phyloP scores from a whole-genome alignment of 2,329 filamentous ascomycete species.

The Acrocalymma vagum region DNA sequence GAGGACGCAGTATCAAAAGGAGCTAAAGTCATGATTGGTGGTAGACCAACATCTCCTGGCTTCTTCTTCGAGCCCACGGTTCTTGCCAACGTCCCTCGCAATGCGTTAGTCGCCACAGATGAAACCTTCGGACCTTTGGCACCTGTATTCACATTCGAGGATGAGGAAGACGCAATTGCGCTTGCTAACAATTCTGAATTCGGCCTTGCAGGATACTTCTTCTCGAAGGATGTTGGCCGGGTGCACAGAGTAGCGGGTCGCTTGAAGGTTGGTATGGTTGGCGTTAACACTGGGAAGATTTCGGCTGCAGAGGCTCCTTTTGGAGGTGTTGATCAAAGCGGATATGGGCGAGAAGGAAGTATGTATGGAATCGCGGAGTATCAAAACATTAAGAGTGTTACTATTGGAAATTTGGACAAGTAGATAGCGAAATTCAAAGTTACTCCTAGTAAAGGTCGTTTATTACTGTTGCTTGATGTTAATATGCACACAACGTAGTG shows the following conservation, averaged over 20 bases:
- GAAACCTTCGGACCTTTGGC: conserved; percentile 59
- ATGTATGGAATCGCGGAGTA: conserved; percentile 72
- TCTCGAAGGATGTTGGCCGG: conserved; percentile 9
- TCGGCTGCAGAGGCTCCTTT: conserved; percentile 58
- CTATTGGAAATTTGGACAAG: conserved; percentile 4
- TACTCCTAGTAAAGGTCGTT: too few species aligned
- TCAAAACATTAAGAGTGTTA: conserved; percentile 2
- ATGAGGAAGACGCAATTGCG: conserved; percentile 51
- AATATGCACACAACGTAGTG: too few species aligned
- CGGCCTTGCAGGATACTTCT: conserved; percentile 42
- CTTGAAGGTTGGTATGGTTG: conserved; percentile 24
- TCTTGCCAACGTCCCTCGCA: conserved; percentile 26
- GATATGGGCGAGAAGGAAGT: conserved; percentile 81
- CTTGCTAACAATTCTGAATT: conserved; percentile 56
- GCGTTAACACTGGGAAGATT: conserved; percentile 37
- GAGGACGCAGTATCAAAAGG: conserved; percentile 36
- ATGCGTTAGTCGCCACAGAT: conserved; percentile 29
- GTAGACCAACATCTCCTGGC: conserved; percentile 56
- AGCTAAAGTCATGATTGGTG: conserved; percentile 53
- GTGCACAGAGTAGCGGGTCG: conserved; percentile 10
- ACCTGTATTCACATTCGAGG: conserved; percentile 50
- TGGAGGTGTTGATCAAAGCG: conserved; percentile 83
- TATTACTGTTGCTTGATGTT: too few species aligned
- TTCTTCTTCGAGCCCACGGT: conserved; percentile 55
- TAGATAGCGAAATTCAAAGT: too few species aligned